Base-by-base conservation (phyloP, 805 yeast genomes). In the Debaryomyces hansenii region DNA sequence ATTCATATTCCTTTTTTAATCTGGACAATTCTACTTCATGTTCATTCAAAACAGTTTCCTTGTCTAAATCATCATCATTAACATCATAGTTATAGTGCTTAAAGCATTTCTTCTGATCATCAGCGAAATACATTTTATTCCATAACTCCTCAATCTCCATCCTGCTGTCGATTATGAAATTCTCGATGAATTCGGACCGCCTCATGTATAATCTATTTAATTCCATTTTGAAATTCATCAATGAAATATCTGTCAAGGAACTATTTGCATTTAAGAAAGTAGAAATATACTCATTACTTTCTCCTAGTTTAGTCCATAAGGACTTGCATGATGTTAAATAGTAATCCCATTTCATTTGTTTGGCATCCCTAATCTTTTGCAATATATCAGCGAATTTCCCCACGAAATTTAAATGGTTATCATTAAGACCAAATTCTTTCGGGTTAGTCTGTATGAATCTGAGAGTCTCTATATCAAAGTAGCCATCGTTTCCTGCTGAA, bases 131-230 rank as follows among this genome's bases (percentile, higher is more conserved):
- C 54, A 91, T 64, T 7, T 72, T 63, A 31, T 75, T 69, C 91
- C 96, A 90, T 9, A 79, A 66, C 3, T 71, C 76, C 35, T 72
- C 74, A 9, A 91, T 84, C 46, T 80, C 79, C 2, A 58, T 56
- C 61, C 92, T 74, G 2, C 86, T 72, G 39, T 82, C 86, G 5
- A 69, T 58, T 10, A 91, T 85, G 49, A 91, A 84, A 16, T 80
- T 79, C 42, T 86, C 84, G 16, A 91, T 80, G 52, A 79, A 78
- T 46, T 80, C 75, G 24, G 82, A 77, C 54, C 92, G 82, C 63
- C 82, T 79, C 21, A 70, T 65, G 40, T 78, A 75, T 21, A 91
- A 70, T 45, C 87, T 74, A 14, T 72, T 71, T 43, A 85, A 60
- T 54, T 90, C 90, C 21, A 53, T 51, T 43, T 79, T 74, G 49